These are phyloP conservation scores for Fusarium lyarnte DNA, from an alignment of 2,329 filamentous ascomycete genomes.

Conservation along the genomic window DNA sequence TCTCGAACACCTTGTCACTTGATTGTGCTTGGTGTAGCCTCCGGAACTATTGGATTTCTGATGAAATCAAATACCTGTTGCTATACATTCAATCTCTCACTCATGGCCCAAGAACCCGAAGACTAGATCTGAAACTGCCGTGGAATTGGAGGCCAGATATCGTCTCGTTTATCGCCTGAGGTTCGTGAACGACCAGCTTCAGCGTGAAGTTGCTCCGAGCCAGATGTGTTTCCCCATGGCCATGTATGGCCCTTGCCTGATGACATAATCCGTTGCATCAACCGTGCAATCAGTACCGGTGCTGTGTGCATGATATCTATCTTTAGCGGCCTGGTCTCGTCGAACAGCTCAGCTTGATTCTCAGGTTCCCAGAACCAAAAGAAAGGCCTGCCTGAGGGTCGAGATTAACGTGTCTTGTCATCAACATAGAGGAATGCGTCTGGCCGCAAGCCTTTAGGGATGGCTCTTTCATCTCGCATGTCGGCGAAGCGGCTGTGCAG, in stretches of 20 bases:
- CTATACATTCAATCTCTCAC: slow-evolving; percentile 19
- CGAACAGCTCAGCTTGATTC: neutral
- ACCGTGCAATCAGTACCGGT: neutral
- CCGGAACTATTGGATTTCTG: accelerated
- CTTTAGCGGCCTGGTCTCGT: accelerated
- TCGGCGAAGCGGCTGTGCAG: neutral
- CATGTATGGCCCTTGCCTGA: neutral
- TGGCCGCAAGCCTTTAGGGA: neutral
- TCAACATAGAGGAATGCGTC: neutral
- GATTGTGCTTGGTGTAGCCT: accelerated
- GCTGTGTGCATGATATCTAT: neutral
- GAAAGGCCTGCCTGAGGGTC: accelerated
- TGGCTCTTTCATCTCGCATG: neutral
- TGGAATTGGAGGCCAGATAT: neutral
- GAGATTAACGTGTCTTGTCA: neutral
- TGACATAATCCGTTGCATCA: neutral
- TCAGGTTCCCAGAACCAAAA: neutral
- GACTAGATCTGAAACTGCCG: too few species aligned
- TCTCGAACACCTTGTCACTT: neutral
- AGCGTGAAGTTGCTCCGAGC: neutral
- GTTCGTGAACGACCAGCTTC: neutral
- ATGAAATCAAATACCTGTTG: too few species aligned
- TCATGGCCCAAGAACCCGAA: slow-evolving; percentile 43
- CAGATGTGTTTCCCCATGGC: neutral
- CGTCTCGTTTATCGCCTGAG: neutral